phyloP scores from a whole-genome alignment of 1,139 yeast genomes.

The Yamadazyma blattariae region DNA sequence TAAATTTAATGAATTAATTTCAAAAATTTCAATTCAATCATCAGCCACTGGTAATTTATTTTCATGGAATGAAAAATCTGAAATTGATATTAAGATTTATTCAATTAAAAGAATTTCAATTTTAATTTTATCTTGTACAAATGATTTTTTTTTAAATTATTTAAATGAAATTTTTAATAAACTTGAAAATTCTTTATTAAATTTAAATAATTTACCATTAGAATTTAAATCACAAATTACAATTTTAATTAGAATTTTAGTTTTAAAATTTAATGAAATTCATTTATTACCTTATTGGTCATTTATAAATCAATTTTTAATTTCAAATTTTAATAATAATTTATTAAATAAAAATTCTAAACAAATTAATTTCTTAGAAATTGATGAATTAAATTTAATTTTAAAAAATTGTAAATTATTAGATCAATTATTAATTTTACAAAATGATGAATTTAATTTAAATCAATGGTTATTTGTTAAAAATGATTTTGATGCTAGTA shows the following conservation, averaged over 20 bases:
- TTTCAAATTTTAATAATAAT: slow-evolving; percentile 47
- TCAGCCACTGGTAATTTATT: slow-evolving; percentile 55
- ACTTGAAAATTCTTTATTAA: slow-evolving; percentile 41
- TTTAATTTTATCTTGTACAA: slow-evolving; percentile 58
- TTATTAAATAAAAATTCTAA: slow-evolving; percentile 25
- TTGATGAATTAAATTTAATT: slow-evolving; percentile 40
- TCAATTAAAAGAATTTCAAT: slow-evolving; percentile 61
- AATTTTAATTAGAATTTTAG: slow-evolving; percentile 58
- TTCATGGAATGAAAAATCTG: slow-evolving; percentile 73
- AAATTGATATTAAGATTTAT: slow-evolving; percentile 47
- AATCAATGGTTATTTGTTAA: slow-evolving; percentile 85
- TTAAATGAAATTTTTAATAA: slow-evolving; percentile 52
- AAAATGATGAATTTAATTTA: slow-evolving; percentile 76
- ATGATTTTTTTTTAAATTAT: slow-evolving; percentile 49
- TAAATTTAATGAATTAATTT: slow-evolving; percentile 52
- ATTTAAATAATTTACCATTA: slow-evolving; percentile 25
- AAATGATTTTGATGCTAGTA: slow-evolving; percentile 53
- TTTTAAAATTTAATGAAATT: slow-evolving; percentile 58
- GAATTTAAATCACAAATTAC: slow-evolving; percentile 46
- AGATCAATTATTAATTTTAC: slow-evolving; percentile 66
- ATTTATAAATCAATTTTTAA: slow-evolving; percentile 58
- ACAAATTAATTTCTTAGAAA: slow-evolving; percentile 30
- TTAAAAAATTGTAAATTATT: slow-evolving; percentile 71
- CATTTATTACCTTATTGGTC: slow-evolving; percentile 76
- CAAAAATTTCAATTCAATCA: slow-evolving; percentile 45